Base-by-base conservation (phyloP, 225 moss, liverwort and hornwort genomes). In the Antitrichia curtipendula region DNA sequence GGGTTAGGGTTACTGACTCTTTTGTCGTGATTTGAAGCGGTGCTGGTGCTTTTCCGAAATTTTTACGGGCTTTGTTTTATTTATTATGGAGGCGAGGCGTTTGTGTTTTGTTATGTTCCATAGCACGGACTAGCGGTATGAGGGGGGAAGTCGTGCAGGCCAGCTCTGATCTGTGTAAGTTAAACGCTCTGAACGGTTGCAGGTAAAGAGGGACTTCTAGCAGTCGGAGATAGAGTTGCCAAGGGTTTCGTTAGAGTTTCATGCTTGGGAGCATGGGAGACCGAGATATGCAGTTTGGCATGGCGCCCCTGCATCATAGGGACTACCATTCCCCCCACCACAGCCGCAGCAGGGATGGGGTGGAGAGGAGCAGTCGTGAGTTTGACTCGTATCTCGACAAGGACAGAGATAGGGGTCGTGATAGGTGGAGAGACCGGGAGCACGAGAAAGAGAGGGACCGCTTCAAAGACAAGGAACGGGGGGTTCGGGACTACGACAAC, bases 391-490 rank as follows among this genome's bases (percentile, higher is more conserved):
- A 96, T 87, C 92, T 95, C 61, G 98, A 96, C 84, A 95, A 95
- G 93, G 96, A 96, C 89, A 92, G 98, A 88, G 98, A 98, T 85
- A 95, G 95, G 90, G 93, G 91, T 63, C 94, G 98, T 86, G 96
- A 95, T 91, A 94, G 96, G 87, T 96, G 94, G 86, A 93, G 95
- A 84, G 96, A 96, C 77, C 92, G 96, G 90, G 95, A 97, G 85
- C 94, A 93, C 83, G 95, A 93, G 84, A 93, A 96, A 87, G 94
- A 95, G 79, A 90, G 94, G 85, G 97, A 96, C 82, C 90, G 96
- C 75, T 94, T 95, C 82, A 91, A 95, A 86, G 96, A 95, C 85
- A 94, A 95, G 86, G 94, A 93, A 82, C 94, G 93, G 77, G 92
- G 85, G 25, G 91, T 75, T 40, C 90, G 95, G 80, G 94, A 96